phyloP scores from a whole-genome alignment of 2,329 filamentous ascomycete species.

The Trichoderma polysporum region DNA sequence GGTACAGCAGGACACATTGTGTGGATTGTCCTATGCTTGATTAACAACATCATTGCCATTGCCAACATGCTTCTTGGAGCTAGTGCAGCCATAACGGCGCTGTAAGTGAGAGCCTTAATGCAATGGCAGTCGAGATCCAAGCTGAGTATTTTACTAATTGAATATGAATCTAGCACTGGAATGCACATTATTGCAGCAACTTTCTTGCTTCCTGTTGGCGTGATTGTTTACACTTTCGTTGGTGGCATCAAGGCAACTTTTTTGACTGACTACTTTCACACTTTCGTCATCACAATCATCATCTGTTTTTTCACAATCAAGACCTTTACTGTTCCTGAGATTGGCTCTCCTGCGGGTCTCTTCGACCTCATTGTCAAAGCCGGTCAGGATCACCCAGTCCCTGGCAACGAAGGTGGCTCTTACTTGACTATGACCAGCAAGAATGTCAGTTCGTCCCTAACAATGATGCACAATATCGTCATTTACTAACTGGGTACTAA shows the following conservation, averaged over 20 bases:
- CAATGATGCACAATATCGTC: background rate
- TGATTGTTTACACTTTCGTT: conserved; percentile 41
- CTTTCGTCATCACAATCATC: conserved; percentile 53
- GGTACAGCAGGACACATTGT: conserved; percentile 49
- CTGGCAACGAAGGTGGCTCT: conserved; percentile 53
- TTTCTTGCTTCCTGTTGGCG: conserved; percentile 43
- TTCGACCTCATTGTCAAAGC: conserved; percentile 51
- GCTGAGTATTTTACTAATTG: conserved; percentile 5
- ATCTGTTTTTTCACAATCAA: conserved; percentile 49
- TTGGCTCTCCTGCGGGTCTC: conserved; percentile 48
- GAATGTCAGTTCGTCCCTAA: conserved; percentile 32
- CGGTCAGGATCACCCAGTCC: conserved; percentile 44
- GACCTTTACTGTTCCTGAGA: conserved; percentile 45
- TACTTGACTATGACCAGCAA: conserved; percentile 58
- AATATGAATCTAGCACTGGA: conserved; percentile 37
- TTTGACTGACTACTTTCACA: conserved; percentile 55
- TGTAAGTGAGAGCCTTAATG: conserved; percentile 29
- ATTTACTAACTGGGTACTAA: background rate
- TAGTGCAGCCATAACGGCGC: conserved; percentile 35
- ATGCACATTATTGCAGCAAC: conserved; percentile 52
- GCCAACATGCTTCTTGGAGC: conserved; percentile 52
- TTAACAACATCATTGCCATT: conserved; percentile 55
- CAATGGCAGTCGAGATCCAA: accelerated
- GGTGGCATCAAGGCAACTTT: conserved; percentile 43
- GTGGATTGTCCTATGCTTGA: conserved; percentile 51